Evolutionary conservation across 805 yeast genomes (phyloP).

Genomic region (Wickerhamomyces hampshirensis): DNA sequence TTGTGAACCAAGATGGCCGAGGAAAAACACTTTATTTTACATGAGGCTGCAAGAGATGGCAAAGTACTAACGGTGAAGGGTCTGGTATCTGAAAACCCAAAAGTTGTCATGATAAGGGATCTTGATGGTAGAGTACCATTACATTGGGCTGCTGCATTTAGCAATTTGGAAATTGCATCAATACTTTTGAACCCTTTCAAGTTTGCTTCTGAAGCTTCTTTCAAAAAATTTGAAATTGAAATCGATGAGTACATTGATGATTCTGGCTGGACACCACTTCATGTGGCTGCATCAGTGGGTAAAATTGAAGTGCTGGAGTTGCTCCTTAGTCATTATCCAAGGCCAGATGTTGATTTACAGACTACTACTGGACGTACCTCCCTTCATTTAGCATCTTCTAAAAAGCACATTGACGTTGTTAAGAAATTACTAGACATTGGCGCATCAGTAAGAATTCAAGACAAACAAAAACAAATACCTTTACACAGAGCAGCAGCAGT

Average conservation of each 20-base stretch:
- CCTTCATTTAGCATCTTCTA: slow-evolving; percentile 72
- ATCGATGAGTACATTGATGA: slow-evolving; percentile 66
- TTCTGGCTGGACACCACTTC: slow-evolving; percentile 86
- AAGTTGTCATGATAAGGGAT: slow-evolving; percentile 46
- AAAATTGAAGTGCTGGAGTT: slow-evolving; percentile 45
- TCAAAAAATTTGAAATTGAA: slow-evolving; percentile 39
- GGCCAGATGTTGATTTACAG: slow-evolving; percentile 54
- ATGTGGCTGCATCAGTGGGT: slow-evolving; percentile 77
- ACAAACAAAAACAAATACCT: slow-evolving; percentile 59
- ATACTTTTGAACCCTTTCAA: slow-evolving; percentile 35
- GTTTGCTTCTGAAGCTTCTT: slow-evolving; percentile 10
- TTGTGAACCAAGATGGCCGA: neutral
- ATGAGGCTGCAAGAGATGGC: slow-evolving; percentile 65
- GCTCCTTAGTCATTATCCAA: slow-evolving; percentile 46
- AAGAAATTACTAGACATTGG: slow-evolving; percentile 45
- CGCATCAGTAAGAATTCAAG: slow-evolving; percentile 63
- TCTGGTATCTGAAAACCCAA: slow-evolving; percentile 41
- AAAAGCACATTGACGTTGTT: slow-evolving; percentile 53
- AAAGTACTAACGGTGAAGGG: slow-evolving; percentile 47
- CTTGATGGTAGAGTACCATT: slow-evolving; percentile 75
- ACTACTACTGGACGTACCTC: slow-evolving; percentile 72
- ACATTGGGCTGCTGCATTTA: slow-evolving; percentile 83
- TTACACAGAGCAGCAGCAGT: slow-evolving; percentile 80
- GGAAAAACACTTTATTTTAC: slow-evolving; percentile 28
- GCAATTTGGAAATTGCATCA: slow-evolving; percentile 47